Evolutionary conservation across 176 grass and related monocot genomes (phyloP).

Genomic region (Dactylis glomerata): DNA sequence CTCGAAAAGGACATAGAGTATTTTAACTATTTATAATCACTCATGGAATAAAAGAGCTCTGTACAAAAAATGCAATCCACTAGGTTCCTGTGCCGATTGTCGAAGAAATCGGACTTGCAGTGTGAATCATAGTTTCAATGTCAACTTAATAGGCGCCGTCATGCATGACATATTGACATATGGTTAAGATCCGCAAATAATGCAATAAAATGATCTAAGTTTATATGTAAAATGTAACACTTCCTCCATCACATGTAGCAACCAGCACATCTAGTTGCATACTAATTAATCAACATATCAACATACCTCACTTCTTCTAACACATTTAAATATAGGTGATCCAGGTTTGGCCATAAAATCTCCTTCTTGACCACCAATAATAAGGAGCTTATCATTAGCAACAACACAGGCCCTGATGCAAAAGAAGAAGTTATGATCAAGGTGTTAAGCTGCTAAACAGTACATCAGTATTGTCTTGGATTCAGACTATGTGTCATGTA

Average conservation of each 20-base stretch:
- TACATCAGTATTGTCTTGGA: background rate
- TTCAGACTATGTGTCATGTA: background rate
- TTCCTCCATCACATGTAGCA: background rate
- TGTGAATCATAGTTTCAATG: background rate
- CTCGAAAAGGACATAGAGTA: background rate
- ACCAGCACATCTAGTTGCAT: background rate
- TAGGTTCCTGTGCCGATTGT: background rate
- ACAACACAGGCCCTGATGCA: constrained; percentile 78
- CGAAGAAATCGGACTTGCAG: background rate
- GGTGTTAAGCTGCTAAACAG: constrained; percentile 1
- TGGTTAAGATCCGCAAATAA: background rate
- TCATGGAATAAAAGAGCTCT: background rate
- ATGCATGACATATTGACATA: background rate
- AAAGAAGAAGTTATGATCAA: constrained; percentile 23
- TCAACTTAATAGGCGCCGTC: background rate
- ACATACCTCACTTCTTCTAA: constrained; percentile 85
- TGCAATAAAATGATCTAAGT: background rate
- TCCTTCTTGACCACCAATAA: constrained; percentile 98
- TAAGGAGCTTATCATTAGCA: constrained; percentile 88
- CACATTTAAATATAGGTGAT: constrained; percentile 99
- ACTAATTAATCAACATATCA: constrained; percentile 4
- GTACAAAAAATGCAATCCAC: background rate
- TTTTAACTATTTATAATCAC: background rate
- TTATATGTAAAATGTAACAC: background rate
- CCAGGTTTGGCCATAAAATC: constrained; percentile 99